phyloP scores from a whole-genome alignment of 164 flowering plant genomes.

The Chimonanthus salicifolius region DNA sequence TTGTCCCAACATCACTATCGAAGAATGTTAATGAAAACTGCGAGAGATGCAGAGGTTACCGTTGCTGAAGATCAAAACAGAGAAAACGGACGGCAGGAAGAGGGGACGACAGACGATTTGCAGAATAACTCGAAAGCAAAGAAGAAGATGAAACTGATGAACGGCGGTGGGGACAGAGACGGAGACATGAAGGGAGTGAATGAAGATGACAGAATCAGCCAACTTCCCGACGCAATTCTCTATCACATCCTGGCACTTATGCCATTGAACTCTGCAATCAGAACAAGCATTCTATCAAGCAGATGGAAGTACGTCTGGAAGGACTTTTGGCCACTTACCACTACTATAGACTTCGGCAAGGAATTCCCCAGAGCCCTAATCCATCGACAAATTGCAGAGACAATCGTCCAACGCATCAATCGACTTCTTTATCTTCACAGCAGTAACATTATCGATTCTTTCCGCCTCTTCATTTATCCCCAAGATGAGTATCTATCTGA shows the following conservation, averaged over 20 bases:
- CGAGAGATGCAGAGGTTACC: no score
- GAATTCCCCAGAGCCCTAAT: neutral
- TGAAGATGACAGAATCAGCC: neutral
- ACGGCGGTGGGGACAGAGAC: no score
- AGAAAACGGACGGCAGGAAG: no score
- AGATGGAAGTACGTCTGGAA: slow-evolving; percentile 1
- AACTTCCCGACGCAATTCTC: neutral
- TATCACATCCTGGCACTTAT: neutral
- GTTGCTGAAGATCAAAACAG: no score
- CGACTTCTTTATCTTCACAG: neutral
- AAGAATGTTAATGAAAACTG: no score
- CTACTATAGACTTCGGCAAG: neutral
- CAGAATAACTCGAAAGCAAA: no score
- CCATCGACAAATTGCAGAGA: neutral
- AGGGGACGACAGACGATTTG: no score
- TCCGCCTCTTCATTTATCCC: neutral
- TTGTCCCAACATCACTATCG: no score
- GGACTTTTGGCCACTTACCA: neutral
- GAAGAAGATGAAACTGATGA: no score
- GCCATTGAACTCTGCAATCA: neutral
- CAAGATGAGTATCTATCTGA: neutral
- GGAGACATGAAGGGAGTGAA: no score
- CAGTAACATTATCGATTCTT: neutral
- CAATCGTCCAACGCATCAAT: no score
- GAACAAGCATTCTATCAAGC: neutral